Evolutionary conservation across 768 basidiomycete genomes (phyloP), one percentile per base, ranked within the genome.

Genomic region (Zangia roseola): DNA sequence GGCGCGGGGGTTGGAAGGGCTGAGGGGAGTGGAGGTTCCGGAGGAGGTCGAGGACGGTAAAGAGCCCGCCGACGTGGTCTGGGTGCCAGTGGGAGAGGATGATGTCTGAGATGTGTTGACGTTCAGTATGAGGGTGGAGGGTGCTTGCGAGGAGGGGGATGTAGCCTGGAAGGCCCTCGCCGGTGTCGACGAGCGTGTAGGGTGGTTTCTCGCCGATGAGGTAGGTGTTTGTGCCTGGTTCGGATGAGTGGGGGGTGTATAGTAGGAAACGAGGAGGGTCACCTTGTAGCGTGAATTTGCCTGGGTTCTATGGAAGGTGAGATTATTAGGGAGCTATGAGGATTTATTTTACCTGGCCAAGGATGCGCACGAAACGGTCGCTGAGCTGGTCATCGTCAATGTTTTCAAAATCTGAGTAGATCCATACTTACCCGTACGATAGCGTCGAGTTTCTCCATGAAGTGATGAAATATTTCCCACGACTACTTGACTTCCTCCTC

Each of bases 241-340:
- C n/a, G 37, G 14, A 34, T 9, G 25, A 16, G 38, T n/a, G 16
- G 40, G 26, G 14, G 2, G 30, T 12, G 12, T 12, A 13, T 30
- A 30, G 12, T 3, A 30, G 13, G 3, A 13, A 14, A 3, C 12
- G 35, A 39, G 3, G 17, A 19, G 13, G 33, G 17, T 46, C 45
- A 85, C 90, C 92, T 74, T 94, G 91, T 0, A 95, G 73, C 0
- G 91, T 93, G 63, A 90, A 93, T 58, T 88, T 84, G 4, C 91
- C 87, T 8, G 92, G 91, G 60, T 95, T 94, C 88, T 93, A 56
- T 60, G 16, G 52, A 43, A 5, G 6, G 14, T 10, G 12, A 30
- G 38, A 7, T 28, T 5, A 19, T 14, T 2, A 13, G 19, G 36
- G 40, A 42, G 40, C 21, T 10, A 2, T 14, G 30, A 30, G 8